Conservation (phyloP, 208 protist genomes). For the Trypanosoma rangeli region DNA sequence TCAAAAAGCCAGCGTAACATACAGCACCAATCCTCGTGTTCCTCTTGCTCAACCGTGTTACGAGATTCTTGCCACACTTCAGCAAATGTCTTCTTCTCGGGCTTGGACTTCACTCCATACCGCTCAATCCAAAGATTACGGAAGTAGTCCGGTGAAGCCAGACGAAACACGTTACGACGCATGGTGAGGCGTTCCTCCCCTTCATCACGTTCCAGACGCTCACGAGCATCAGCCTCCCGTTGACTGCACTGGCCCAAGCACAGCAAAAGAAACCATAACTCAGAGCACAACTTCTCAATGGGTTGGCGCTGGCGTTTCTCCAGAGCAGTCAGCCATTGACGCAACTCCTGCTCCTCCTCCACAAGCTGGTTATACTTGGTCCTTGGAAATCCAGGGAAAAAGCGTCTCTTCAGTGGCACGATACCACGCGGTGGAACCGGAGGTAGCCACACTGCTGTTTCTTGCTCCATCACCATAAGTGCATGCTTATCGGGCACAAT, state of each 20-base stretch:
- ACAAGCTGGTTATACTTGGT: constrained; percentile 44
- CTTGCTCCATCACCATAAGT: constrained; percentile 30
- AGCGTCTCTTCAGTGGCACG: constrained; percentile 24
- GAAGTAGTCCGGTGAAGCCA: constrained; percentile 66
- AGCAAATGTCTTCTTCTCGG: constrained; percentile 36
- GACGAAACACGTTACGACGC: constrained; percentile 49
- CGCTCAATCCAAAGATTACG: constrained; percentile 43
- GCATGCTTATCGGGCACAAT: constrained; percentile 15
- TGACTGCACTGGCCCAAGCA: constrained; percentile 36
- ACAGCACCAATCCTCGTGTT: constrained; percentile 34
- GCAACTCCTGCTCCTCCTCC: constrained; percentile 71
- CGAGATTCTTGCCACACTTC: constrained; percentile 40
- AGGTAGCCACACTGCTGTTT: constrained; percentile 61
- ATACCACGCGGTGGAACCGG: constrained; percentile 34
- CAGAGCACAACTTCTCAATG: constrained; percentile 49
- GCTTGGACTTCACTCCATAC: constrained; percentile 31
- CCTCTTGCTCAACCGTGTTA: constrained; percentile 31
- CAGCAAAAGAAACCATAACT: constrained; percentile 49
- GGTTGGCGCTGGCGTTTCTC: constrained; percentile 47
- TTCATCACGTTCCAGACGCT: constrained; percentile 56
- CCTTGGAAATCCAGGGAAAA: constrained; percentile 47
- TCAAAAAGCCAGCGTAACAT: constrained; percentile 62
- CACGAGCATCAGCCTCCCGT: constrained; percentile 37
- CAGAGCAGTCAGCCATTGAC: constrained; percentile 57
- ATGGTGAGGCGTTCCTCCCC: constrained; percentile 36